These are phyloP conservation scores for Tetrapisispora taiwanensis DNA, from an alignment of 805 yeast species.

Conservation along the genomic window DNA sequence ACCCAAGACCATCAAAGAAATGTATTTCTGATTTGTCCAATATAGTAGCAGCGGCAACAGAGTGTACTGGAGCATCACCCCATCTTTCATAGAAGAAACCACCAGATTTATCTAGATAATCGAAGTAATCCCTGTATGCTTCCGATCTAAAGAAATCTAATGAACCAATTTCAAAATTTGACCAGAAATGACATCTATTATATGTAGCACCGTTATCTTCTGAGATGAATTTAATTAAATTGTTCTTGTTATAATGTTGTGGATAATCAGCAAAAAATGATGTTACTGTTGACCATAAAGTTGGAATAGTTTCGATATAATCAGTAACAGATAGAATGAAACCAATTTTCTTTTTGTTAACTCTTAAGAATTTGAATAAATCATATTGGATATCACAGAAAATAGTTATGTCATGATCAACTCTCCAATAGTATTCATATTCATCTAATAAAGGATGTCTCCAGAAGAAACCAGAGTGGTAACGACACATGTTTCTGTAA, in stretches of 20 bases:
- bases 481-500: constrained; percentile 60
- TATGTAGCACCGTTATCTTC: constrained; percentile 54
- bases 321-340: constrained; percentile 60
- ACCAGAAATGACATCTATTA: constrained; percentile 76
- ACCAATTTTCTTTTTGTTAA: constrained; percentile 49
- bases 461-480: constrained; percentile 47
- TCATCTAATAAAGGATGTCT: constrained; percentile 45
- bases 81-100: constrained; percentile 83
- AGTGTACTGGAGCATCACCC: constrained; percentile 93
- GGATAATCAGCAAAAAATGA: constrained; percentile 40
- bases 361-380: constrained; percentile 49
- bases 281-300: constrained; percentile 50
- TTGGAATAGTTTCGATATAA: constrained; percentile 47
- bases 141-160: constrained; percentile 55
- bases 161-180: constrained; percentile 68
- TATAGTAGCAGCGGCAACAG: constrained; percentile 60
- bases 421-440: constrained; percentile 69
- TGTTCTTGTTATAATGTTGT: constrained; percentile 33
- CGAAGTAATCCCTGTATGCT: constrained; percentile 49
- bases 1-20: constrained; percentile 68
- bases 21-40: constrained; percentile 48
- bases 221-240: constrained; percentile 53
- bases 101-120: constrained; percentile 53
- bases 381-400: constrained; percentile 56
- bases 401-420: constrained; percentile 57